Percentiles rank a stretch among this genome's conserved stretches.
Conservation (phyloP, 2,329 filamentous ascomycete species). For the Laburnicola sp. region DNA sequence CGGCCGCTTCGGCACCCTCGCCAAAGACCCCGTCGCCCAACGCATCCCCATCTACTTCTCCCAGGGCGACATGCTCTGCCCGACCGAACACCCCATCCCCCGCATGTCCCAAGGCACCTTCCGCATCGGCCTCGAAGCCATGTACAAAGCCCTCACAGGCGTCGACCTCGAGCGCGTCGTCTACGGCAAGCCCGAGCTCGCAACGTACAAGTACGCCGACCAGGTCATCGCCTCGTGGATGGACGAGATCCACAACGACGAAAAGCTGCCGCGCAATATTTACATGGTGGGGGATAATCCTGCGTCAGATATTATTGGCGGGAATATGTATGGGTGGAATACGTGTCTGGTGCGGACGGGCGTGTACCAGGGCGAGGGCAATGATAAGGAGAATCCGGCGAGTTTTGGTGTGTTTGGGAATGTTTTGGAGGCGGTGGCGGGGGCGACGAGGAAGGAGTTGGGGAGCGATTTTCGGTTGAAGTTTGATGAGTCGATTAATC, state of each 20-base stretch:
- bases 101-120: conserved; percentile 76
- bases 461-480: conserved; percentile 74
- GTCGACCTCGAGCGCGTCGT: conserved; percentile 74
- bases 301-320: conserved; percentile 72
- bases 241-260: conserved; percentile 73
- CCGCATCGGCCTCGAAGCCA: conserved; percentile 72
- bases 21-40: conserved; percentile 66
- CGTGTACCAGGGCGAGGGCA: conserved; percentile 75
- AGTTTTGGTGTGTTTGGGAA: conserved; percentile 76
- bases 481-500: conserved; percentile 73
- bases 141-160: conserved; percentile 71
- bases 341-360: conserved; percentile 77
- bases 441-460: conserved; percentile 69
- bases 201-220: conserved; percentile 79
- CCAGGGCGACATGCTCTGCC: conserved; percentile 67
- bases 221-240: conserved; percentile 74
- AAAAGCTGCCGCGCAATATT: conserved; percentile 68
- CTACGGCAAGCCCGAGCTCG: conserved; percentile 73
- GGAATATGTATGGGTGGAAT: conserved; percentile 83
- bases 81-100: conserved; percentile 60
- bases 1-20: conserved; percentile 65
- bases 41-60: conserved; percentile 77
- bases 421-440: conserved; percentile 70
- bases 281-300: conserved; percentile 81
- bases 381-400: conserved; percentile 75